Conservation (phyloP, 2,329 filamentous ascomycete genomes). For the Whalleya microplaca region DNA sequence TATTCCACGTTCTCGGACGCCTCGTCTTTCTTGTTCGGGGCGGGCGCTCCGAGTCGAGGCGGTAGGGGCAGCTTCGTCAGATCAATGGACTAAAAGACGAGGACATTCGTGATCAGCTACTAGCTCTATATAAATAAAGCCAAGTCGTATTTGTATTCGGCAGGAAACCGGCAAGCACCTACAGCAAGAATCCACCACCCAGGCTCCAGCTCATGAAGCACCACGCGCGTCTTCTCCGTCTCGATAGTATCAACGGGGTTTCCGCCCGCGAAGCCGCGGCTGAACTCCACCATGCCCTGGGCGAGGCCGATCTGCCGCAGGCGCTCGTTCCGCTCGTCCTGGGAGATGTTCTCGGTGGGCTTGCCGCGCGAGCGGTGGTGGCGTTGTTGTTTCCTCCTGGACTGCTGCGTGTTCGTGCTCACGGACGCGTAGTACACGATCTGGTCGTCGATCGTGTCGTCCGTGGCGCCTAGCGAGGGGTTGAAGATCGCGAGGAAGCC, state of each 20-base stretch:
- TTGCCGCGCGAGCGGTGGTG: slow-evolving; percentile 48
- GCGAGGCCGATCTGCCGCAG: slow-evolving; percentile 92
- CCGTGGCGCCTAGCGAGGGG: slow-evolving; percentile 64
- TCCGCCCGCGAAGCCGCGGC: slow-evolving; percentile 81
- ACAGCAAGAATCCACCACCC: slow-evolving; percentile 97
- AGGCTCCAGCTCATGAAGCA: slow-evolving; percentile 83
- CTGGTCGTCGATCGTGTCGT: slow-evolving; percentile 77
- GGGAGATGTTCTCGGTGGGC: slow-evolving; percentile 49
- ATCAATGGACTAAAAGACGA: slow-evolving; percentile 67
- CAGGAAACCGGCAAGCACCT: slow-evolving; percentile 39
- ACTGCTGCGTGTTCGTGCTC: slow-evolving; percentile 42
- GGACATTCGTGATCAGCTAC: slow-evolving; percentile 15
- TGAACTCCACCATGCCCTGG: slow-evolving; percentile 95
- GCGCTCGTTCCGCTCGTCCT: slow-evolving; percentile 80
- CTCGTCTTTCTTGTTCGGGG: slow-evolving; percentile 39
- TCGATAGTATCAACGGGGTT: slow-evolving; percentile 82
- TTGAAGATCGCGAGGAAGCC: slow-evolving; percentile 96
- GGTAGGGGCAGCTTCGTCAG: slow-evolving; percentile 74
- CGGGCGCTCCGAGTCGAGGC: slow-evolving; percentile 49
- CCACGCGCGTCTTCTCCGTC: slow-evolving; percentile 83
- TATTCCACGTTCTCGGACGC: slow-evolving; percentile 67
- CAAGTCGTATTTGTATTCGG: not conserved
- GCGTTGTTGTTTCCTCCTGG: slow-evolving; percentile 43
- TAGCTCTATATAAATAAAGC: not conserved
- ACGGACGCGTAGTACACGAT: slow-evolving; percentile 90